Conservation (phyloP, 2,329 filamentous ascomycete species). For the Aspergillus phoenicis region DNA sequence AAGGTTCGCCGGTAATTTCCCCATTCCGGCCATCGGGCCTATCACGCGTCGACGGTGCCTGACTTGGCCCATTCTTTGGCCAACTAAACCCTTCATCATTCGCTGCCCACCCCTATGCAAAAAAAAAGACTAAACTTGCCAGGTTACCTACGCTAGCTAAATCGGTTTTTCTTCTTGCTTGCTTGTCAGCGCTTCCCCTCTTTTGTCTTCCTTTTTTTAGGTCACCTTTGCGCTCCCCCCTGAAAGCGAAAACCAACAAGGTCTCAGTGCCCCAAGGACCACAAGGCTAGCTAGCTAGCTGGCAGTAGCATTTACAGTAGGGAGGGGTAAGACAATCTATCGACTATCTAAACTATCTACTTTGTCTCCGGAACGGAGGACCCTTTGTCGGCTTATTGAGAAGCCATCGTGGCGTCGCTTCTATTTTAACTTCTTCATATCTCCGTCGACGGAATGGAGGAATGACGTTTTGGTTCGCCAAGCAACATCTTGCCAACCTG, state of each 20-base stretch:
- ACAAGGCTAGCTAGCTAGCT: background rate
- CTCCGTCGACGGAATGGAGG: background rate
- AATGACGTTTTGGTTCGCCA: slow-evolving; percentile 2
- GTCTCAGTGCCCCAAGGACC: background rate
- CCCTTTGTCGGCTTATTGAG: background rate
- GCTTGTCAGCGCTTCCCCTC: background rate
- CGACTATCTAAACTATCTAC: too few species aligned
- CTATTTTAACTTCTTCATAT: background rate
- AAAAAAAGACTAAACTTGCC: background rate
- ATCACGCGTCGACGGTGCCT: slow-evolving; percentile 18
- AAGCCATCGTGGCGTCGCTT: background rate
- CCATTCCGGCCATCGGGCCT: slow-evolving; percentile 10
- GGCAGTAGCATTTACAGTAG: too few species aligned
- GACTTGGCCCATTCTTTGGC: slow-evolving; percentile 6
- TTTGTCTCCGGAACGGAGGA: too few species aligned
- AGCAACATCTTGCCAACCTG: background rate
- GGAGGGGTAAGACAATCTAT: too few species aligned
- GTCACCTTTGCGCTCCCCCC: background rate
- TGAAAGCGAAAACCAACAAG: background rate
- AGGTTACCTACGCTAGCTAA: background rate
- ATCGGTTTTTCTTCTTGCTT: background rate
- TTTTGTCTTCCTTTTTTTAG: slow-evolving; percentile 9
- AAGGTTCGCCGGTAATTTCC: slow-evolving; percentile 14
- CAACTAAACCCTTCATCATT: background rate
- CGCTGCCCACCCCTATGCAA: background rate